Percentiles rank a stretch among this genome's conserved stretches.
Conservation (phyloP, 345 rosid genomes). For the Rhodamnia rubescens region DNA sequence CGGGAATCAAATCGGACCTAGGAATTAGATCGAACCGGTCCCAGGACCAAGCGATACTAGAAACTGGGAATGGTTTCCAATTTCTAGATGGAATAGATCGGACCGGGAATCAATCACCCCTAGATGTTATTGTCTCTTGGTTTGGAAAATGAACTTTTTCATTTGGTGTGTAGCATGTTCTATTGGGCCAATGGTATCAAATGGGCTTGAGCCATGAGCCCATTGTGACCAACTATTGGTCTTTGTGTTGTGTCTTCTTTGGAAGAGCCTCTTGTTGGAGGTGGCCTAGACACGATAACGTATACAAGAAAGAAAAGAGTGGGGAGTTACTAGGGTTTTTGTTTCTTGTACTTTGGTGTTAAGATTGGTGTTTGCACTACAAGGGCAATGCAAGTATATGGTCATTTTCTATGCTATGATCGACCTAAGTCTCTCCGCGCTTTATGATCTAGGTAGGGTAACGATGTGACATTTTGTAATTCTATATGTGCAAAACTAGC, state of each 20-base stretch:
- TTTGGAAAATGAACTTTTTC: background rate
- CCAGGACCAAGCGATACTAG: no score
- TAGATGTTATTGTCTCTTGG: no score
- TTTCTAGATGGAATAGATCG: no score
- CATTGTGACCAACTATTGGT: background rate
- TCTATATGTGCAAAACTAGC: no score
- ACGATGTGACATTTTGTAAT: fast-evolving
- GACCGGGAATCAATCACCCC: no score
- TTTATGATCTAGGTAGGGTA: background rate
- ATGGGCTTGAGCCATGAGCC: background rate
- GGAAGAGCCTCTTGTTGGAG: background rate
- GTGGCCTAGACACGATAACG: background rate
- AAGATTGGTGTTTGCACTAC: background rate
- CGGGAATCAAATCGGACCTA: no score
- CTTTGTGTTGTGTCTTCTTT: background rate
- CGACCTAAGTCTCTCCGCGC: background rate
- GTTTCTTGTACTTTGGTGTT: no score
- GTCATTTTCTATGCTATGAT: background rate
- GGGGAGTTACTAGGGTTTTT: background rate
- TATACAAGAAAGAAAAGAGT: background rate
- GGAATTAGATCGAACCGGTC: no score
- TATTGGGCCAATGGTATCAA: background rate
- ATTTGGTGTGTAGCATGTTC: background rate
- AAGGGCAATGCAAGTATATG: background rate
- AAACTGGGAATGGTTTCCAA: no score